Percentiles rank a stretch among this genome's conserved stretches.
Conservation (phyloP, 2,329 filamentous ascomycete species). For the Coniella lustricola region DNA sequence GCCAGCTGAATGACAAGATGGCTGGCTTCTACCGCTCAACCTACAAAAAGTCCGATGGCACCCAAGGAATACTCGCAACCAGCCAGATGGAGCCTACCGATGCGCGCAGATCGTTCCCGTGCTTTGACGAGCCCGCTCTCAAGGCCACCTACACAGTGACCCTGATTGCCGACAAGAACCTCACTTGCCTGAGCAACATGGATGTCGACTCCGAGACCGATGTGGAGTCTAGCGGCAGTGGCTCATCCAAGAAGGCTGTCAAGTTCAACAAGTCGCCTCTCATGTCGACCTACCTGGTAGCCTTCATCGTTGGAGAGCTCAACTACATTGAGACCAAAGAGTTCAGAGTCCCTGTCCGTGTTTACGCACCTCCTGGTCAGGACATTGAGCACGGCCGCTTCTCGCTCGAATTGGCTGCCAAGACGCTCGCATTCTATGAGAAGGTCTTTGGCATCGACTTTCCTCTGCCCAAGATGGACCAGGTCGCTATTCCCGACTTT, state of each 20-base stretch:
- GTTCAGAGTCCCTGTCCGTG: conserved; percentile 85
- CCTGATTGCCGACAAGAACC: conserved; percentile 78
- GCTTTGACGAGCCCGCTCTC: conserved; percentile 90
- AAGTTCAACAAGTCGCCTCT: conserved; percentile 86
- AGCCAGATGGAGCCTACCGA: conserved; percentile 97
- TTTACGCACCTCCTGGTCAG: conserved; percentile 87
- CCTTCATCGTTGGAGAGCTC: conserved; percentile 89
- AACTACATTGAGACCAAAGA: conserved; percentile 88
- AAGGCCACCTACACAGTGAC: conserved; percentile 92
- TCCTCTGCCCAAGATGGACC: conserved; percentile 89
- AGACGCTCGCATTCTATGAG: conserved; percentile 89
- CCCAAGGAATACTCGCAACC: conserved; percentile 75
- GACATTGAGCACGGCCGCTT: conserved; percentile 88
- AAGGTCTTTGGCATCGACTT: conserved; percentile 86
- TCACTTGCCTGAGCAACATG: conserved; percentile 97
- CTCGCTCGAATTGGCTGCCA: conserved; percentile 81
- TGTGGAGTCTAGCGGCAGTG: conserved; percentile 55
- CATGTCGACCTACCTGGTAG: conserved; percentile 95
- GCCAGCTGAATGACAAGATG: conserved; percentile 81
- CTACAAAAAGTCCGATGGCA: conserved; percentile 76
- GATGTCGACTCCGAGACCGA: conserved; percentile 76
- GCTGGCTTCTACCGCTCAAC: conserved; percentile 85
- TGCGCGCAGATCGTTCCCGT: conserved; percentile 85
- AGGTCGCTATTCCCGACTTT: conserved; percentile 94
- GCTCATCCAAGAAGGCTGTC: conserved; percentile 70